phyloP scores from a whole-genome alignment of 345 rosid genomes.

The Bruguiera gymnorhiza region DNA sequence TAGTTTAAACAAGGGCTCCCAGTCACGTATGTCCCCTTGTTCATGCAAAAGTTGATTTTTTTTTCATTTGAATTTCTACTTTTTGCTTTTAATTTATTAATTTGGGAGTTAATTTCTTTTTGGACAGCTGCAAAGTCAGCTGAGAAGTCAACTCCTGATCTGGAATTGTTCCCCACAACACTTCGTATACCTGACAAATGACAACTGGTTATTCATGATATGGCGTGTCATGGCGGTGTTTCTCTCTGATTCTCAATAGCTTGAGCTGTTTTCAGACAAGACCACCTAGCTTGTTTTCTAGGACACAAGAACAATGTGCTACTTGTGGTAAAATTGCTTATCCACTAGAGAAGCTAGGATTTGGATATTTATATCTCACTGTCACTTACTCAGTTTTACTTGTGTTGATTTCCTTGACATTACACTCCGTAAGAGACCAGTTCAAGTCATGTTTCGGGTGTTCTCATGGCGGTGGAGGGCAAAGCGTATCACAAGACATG shows the following conservation, averaged over 20 bases:
- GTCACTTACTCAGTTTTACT: too few species aligned
- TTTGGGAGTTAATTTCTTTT: conserved; percentile 3
- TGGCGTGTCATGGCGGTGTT: neutral
- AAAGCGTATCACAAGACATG: conserved; percentile 87
- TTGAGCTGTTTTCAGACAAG: conserved; percentile 61
- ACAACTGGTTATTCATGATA: conserved; percentile 1
- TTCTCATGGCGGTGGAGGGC: conserved; percentile 88
- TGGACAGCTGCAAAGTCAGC: conserved; percentile 81
- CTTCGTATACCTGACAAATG: conserved; percentile 12
- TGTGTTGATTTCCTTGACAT: neutral
- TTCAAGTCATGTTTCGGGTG: conserved; percentile 85
- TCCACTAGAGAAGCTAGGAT: conserved; percentile 86
- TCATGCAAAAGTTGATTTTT: neutral
- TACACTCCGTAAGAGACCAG: neutral
- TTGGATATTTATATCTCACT: neutral
- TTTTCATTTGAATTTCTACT: neutral
- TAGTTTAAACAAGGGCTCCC: conserved; percentile 85
- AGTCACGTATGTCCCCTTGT: conserved; percentile 60
- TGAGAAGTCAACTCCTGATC: conserved; percentile 77
- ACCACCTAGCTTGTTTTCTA: conserved; percentile 90
- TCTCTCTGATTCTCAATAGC: conserved; percentile 25
- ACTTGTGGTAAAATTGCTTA: conserved; percentile 95
- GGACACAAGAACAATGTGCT: conserved; percentile 94
- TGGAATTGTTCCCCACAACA: conserved; percentile 43
- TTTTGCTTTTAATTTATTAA: conserved; percentile 3